phyloP scores from a whole-genome alignment of 306 rosid species.

The Abrus precatorius region DNA sequence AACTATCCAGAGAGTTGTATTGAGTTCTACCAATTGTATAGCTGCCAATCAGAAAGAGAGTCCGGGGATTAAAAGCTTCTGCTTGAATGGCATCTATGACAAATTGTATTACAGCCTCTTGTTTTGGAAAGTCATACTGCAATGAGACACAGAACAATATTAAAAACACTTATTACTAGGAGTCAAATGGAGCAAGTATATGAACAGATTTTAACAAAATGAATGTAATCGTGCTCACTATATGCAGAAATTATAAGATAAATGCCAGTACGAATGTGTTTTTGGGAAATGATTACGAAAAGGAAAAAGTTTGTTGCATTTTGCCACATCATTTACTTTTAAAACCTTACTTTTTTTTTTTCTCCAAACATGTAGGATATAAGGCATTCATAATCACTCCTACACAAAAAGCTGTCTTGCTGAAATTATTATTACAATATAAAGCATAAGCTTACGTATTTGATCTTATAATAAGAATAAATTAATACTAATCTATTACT shows the following conservation, averaged over 20 bases:
- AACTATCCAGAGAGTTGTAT: constrained; percentile 29
- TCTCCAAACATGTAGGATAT: not conserved
- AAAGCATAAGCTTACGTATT: constrained; percentile 17
- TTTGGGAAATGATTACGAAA: not conserved
- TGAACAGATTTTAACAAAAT: constrained; percentile 18
- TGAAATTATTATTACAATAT: not conserved
- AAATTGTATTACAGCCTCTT: constrained; percentile 92
- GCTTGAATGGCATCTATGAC: constrained; percentile 95
- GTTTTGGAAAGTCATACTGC: constrained; percentile 98
- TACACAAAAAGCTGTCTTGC: not conserved
- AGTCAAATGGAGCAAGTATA: constrained; percentile 11
- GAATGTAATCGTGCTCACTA: not conserved
- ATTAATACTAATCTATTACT: not conserved
- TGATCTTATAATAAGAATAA: constrained; percentile 5
- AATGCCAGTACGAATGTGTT: not conserved
- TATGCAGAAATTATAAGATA: not conserved
- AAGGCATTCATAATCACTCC: not conserved
- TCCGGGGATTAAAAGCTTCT: constrained; percentile 87
- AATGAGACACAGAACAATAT: constrained; percentile 45
- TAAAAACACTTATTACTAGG: constrained; percentile 14
- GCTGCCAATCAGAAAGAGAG: constrained; percentile 95
- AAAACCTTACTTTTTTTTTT: not conserved
- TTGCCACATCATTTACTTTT: not conserved
- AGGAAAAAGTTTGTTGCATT: not conserved
- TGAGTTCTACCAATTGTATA: constrained; percentile 85